These are phyloP conservation scores for Oxyria digyna DNA, from an alignment of 148 eudicot genomes.

Conservation along the genomic window DNA sequence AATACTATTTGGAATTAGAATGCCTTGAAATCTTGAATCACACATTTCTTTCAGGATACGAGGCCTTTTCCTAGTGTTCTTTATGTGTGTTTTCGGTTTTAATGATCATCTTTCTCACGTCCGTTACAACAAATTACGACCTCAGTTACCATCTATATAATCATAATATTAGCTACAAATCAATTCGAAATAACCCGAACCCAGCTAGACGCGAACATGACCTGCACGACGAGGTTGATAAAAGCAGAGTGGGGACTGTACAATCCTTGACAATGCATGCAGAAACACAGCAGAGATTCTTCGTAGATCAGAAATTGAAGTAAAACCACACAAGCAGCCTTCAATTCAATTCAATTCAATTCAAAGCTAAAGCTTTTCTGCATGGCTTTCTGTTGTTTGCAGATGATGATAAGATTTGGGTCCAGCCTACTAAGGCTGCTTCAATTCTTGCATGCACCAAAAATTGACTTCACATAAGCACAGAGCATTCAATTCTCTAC, in stretches of 20 bases:
- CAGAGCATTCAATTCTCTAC: not conserved
- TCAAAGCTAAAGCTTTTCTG: not conserved
- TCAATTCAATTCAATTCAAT: too few species aligned
- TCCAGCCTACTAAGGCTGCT: not conserved
- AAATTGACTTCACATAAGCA: not conserved
- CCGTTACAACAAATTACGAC: too few species aligned
- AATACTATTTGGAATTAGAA: too few species aligned
- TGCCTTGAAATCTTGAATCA: too few species aligned
- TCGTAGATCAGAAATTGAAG: too few species aligned
- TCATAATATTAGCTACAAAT: too few species aligned
- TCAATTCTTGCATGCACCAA: not conserved
- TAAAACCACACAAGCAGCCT: not conserved
- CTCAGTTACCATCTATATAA: too few species aligned
- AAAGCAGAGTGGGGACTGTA: not conserved
- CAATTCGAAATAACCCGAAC: too few species aligned
- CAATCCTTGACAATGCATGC: not conserved
- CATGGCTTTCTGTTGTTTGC: not conserved
- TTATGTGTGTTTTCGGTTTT: too few species aligned
- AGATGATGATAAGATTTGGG: not conserved
- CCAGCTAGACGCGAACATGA: not conserved
- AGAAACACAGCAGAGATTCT: not conserved
- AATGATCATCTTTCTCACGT: too few species aligned
- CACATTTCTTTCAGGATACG: too few species aligned
- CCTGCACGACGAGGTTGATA: not conserved
- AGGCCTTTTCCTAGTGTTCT: too few species aligned